A percentile compares a stretch with the other conserved stretches of the same genome.
phyloP scores from a whole-genome alignment of 2,329 filamentous ascomycete genomes.

The Colletotrichum nymphaeae region DNA sequence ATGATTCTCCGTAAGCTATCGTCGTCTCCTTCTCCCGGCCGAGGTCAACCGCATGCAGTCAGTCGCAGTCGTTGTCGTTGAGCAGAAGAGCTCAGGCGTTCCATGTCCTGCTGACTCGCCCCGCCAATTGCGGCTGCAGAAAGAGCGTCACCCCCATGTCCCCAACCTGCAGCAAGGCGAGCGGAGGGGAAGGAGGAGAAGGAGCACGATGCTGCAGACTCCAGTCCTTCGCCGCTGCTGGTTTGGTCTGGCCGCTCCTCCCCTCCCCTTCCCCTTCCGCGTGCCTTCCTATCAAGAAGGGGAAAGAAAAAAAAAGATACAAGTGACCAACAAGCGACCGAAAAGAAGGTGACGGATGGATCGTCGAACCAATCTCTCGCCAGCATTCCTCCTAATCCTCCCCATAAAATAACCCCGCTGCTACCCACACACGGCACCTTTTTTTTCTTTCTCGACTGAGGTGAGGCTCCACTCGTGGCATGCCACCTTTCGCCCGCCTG shows the following conservation, averaged over 20 bases:
- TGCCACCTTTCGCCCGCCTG: not conserved
- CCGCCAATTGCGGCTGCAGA: conserved; percentile 15
- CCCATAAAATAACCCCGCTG: conserved; percentile 3
- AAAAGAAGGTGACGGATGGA: not conserved
- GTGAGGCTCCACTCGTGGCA: not conserved
- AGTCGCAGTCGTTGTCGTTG: not conserved
- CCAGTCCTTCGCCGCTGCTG: too few species aligned
- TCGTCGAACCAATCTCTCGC: conserved; percentile 6
- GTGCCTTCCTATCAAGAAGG: not conserved
- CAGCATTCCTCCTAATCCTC: not conserved
- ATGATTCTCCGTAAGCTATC: too few species aligned
- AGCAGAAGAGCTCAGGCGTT: not conserved
- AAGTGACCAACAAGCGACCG: not conserved
- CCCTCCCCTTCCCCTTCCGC: not conserved
- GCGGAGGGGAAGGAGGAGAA: too few species aligned
- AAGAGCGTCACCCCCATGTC: not conserved
- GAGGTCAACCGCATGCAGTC: not conserved
- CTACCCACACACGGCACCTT: conserved; percentile 1
- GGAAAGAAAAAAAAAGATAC: not conserved
- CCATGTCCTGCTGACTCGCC: conserved; percentile 22
- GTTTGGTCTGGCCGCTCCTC: not conserved
- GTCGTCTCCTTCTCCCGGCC: not conserved
- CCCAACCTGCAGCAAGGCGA: not conserved
- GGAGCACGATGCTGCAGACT: not conserved
- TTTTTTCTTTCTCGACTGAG: not conserved